phyloP scores from a whole-genome alignment of 192 early-diverging fungal genomes.

The Coemansia biformis region DNA sequence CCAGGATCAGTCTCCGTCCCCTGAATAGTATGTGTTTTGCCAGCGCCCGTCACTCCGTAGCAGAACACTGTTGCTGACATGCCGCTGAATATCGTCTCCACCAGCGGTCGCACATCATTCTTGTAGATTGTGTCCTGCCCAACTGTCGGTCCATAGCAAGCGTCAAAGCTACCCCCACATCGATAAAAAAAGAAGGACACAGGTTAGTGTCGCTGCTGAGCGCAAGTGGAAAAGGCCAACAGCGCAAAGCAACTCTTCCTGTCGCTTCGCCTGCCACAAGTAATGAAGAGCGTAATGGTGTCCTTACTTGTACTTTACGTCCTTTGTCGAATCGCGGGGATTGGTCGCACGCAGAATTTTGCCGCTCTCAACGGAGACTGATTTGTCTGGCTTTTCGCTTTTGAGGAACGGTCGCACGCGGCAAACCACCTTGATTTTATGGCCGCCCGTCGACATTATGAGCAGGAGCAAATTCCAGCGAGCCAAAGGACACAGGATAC shows the following conservation, averaged over 20 bases:
- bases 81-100: slow-evolving; percentile 55
- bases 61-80: slow-evolving; percentile 64
- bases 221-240: background rate
- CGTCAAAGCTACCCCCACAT: slow-evolving; percentile 43
- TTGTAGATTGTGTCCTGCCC: slow-evolving; percentile 51
- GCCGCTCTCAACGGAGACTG: slow-evolving; percentile 36
- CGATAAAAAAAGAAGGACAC: no score
- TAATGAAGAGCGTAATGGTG: no score
- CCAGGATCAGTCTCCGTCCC: slow-evolving; percentile 53
- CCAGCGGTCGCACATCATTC: slow-evolving; percentile 53
- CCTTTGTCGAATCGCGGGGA: slow-evolving; percentile 51
- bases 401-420: slow-evolving; percentile 59
- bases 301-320: slow-evolving; percentile 41
- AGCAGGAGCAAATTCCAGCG: background rate
- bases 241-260: background rate
- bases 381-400: slow-evolving; percentile 49
- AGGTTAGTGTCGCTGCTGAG: no score
- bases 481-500: background rate
- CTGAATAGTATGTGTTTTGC: slow-evolving; percentile 65
- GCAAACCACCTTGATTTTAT: slow-evolving; percentile 58
- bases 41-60: slow-evolving; percentile 64
- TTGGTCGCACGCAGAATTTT: slow-evolving; percentile 52
- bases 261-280: no score
- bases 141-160: slow-evolving; percentile 47
- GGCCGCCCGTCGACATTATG: slow-evolving; percentile 14